Conservation (phyloP, 352 stramenopile genomes). For the Pythium periplocum region DNA sequence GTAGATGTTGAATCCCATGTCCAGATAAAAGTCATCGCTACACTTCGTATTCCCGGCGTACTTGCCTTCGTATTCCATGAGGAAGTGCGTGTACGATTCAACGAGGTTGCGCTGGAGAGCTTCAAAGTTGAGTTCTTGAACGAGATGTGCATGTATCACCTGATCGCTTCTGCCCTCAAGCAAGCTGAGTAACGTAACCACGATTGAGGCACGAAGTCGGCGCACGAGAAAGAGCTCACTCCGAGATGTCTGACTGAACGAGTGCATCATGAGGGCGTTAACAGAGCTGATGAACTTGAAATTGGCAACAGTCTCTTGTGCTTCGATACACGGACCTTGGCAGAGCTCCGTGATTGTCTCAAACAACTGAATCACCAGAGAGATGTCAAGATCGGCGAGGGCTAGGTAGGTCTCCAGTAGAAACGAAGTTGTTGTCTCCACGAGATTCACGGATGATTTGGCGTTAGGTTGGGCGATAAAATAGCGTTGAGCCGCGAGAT, state of each 20-base stretch:
- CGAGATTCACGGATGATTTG: constrained; percentile 37
- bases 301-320: constrained; percentile 64
- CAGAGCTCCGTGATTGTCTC: constrained; percentile 77
- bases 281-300: constrained; percentile 75
- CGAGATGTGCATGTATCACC: constrained; percentile 53
- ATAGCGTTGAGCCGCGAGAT: constrained; percentile 51
- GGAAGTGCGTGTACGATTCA: constrained; percentile 50
- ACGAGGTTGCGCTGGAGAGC: constrained; percentile 57
- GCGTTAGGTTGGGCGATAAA: constrained; percentile 38
- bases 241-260: constrained; percentile 28
- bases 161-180: constrained; percentile 56
- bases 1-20: constrained; percentile 78
- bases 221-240: constrained; percentile 17
- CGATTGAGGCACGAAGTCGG: constrained; percentile 42
- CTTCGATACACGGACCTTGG: constrained; percentile 67
- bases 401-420: constrained; percentile 55
- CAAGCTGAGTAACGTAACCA: constrained; percentile 57
- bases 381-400: constrained; percentile 42
- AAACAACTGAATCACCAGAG: constrained; percentile 62
- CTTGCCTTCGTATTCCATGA: constrained; percentile 22
- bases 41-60: constrained; percentile 59
- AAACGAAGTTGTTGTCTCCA: constrained; percentile 62
- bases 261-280: constrained; percentile 60
- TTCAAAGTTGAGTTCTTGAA: constrained; percentile 73
- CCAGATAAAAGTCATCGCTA: constrained; percentile 59